These are phyloP conservation scores for Amylostereum areolatum DNA, from an alignment of 1,284 basidiomycete species.

Conservation along the genomic window DNA sequence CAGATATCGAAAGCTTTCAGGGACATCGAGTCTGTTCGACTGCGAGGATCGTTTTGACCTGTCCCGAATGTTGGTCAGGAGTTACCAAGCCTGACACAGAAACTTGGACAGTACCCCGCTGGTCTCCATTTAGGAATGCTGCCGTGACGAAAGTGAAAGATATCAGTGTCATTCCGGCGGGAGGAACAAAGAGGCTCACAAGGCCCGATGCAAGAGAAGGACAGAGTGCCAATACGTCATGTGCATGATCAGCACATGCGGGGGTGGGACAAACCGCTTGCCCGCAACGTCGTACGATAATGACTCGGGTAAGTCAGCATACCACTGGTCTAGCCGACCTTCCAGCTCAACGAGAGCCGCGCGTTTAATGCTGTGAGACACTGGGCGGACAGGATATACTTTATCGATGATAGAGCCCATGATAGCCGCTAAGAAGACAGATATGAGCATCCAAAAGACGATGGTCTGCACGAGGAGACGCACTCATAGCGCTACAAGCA, in stretches of 20 bases:
- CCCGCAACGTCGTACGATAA: conserved; percentile 54
- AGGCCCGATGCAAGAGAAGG: conserved; percentile 74
- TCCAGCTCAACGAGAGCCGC: conserved; percentile 51
- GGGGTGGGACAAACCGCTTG: conserved; percentile 46
- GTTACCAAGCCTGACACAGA: neutral
- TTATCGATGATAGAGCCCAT: conserved; percentile 61
- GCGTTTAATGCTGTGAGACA: conserved; percentile 39
- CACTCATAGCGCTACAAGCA: conserved; percentile 56
- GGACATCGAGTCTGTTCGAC: conserved; percentile 24
- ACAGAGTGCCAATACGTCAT: conserved; percentile 77
- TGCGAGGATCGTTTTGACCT: neutral
- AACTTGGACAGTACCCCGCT: conserved; percentile 35
- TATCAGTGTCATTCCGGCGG: neutral
- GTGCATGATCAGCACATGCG: conserved; percentile 68
- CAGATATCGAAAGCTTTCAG: conserved; percentile 73
- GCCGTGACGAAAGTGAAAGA: conserved; percentile 1
- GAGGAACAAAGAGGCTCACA: conserved; percentile 43
- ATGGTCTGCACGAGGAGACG: conserved; percentile 16
- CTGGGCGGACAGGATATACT: conserved; percentile 67
- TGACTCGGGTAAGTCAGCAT: conserved; percentile 60
- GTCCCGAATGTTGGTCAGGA: too few species aligned
- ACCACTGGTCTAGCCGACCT: conserved; percentile 71
- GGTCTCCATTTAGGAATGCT: conserved; percentile 61
- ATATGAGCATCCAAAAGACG: neutral
- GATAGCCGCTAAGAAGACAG: conserved; percentile 43